phyloP scores from a whole-genome alignment of 2,329 filamentous ascomycete species.

The Fusarium sp. region DNA sequence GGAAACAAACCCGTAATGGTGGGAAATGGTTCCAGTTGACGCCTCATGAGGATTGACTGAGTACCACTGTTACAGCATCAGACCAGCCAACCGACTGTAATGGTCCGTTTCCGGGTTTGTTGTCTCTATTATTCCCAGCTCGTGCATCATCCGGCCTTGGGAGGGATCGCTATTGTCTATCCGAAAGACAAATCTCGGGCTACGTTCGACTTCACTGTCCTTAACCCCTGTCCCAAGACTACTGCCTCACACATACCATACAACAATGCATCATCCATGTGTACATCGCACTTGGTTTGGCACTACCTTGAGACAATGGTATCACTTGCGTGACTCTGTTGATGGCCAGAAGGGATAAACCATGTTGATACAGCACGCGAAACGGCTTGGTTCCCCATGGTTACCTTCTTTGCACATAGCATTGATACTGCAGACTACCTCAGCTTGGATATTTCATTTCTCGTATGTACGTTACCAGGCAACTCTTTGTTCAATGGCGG shows the following conservation, averaged over 20 bases:
- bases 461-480: background rate
- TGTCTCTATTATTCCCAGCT: slow-evolving; percentile 16
- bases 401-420: background rate
- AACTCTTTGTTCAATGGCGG: slow-evolving; percentile 25
- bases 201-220: slow-evolving; percentile 39
- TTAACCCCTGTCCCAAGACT: slow-evolving; percentile 31
- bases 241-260: slow-evolving; percentile 33
- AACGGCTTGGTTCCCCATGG: slow-evolving; percentile 12
- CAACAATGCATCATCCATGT: slow-evolving; percentile 22
- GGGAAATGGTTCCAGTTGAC: slow-evolving; percentile 30
- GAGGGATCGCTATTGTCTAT: slow-evolving; percentile 25
- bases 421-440: background rate
- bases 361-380: slow-evolving; percentile 23
- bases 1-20: slow-evolving; percentile 27
- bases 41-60: slow-evolving; percentile 9
- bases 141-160: slow-evolving; percentile 10
- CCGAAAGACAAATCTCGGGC: slow-evolving; percentile 43
- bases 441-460: background rate
- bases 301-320: slow-evolving; percentile 43
- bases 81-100: slow-evolving; percentile 30
- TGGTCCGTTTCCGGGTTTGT: slow-evolving; percentile 26
- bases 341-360: slow-evolving; percentile 12
- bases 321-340: slow-evolving; percentile 36
- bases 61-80: background rate
- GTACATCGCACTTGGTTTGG: slow-evolving; percentile 30